phyloP scores from a whole-genome alignment of 2,329 filamentous ascomycete species.

The Stagonosporopsis vannaccii region DNA sequence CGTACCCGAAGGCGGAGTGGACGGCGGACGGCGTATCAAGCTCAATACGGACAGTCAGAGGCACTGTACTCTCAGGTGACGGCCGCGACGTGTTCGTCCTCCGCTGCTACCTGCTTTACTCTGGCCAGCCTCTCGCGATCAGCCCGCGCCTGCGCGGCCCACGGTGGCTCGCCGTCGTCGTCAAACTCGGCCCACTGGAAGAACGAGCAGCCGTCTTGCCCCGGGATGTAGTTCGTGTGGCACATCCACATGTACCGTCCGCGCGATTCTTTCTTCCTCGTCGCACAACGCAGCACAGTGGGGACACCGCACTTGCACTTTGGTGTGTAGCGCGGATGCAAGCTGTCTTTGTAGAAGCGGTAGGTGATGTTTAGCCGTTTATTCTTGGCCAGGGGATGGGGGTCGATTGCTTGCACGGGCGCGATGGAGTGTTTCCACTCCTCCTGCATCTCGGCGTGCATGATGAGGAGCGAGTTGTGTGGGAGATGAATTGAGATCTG shows the following conservation, averaged over 20 bases:
- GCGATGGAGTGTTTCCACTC: constrained; percentile 92
- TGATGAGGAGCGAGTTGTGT: constrained; percentile 90
- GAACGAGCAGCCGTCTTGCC: constrained; percentile 57
- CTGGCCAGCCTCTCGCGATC: neutral
- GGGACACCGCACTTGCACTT: constrained; percentile 78
- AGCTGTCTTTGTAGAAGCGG: constrained; percentile 77
- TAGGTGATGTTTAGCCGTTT: constrained; percentile 94
- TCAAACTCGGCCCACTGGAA: constrained; percentile 49
- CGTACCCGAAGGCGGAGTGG: neutral
- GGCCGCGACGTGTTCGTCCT: neutral
- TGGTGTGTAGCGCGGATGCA: constrained; percentile 81
- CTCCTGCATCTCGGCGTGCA: constrained; percentile 99
- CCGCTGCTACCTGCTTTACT: neutral
- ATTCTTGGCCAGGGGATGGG: constrained; percentile 81
- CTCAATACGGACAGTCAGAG: neutral
- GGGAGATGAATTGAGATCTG: constrained; percentile 93
- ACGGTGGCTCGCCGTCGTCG: constrained; percentile 80
- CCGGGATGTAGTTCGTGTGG: constrained; percentile 74
- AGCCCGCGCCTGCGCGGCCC: constrained; percentile 48
- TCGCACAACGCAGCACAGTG: constrained; percentile 76
- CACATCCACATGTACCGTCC: constrained; percentile 97
- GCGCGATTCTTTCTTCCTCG: constrained; percentile 76
- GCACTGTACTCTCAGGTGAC: neutral
- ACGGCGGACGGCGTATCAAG: neutral
- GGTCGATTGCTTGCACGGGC: constrained; percentile 77